Percentiles rank a stretch among this genome's conserved stretches.
Conservation (phyloP, 148 eudicot species). For the Rhododendron kiyosumense region DNA sequence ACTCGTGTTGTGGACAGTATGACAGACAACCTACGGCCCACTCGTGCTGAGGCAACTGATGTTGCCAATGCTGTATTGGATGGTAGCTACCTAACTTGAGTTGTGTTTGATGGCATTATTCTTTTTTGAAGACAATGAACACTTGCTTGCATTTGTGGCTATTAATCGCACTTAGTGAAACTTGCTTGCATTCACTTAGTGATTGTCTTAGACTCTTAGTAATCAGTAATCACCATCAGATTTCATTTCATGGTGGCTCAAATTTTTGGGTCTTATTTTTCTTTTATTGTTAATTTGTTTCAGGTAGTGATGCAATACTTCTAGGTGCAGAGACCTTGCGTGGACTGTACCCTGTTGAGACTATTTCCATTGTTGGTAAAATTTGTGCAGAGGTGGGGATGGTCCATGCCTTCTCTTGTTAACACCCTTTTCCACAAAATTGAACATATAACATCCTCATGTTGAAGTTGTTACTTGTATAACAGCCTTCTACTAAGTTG, state of each 20-base stretch:
- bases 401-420: neutral
- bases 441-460: neutral
- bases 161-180: no score
- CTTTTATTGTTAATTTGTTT: slow-evolving; percentile 11
- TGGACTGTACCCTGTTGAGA: slow-evolving; percentile 87
- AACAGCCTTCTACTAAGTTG: neutral
- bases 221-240: neutral
- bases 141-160: no score
- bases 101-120: slow-evolving; percentile 69
- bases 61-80: slow-evolving; percentile 86
- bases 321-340: slow-evolving; percentile 96
- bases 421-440: neutral
- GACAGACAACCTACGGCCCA: slow-evolving; percentile 89
- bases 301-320: slow-evolving; percentile 96
- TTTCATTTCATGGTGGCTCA: neutral
- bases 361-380: slow-evolving; percentile 77
- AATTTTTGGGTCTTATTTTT: neutral
- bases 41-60: slow-evolving; percentile 96
- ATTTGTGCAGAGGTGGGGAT: slow-evolving; percentile 83
- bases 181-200: neutral
- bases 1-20: slow-evolving; percentile 99
- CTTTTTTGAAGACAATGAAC: slow-evolving; percentile 57
- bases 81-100: slow-evolving; percentile 43
- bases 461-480: neutral
- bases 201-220: neutral